Evolutionary conservation across 768 basidiomycete genomes (phyloP).

Genomic region (Boletus rubroflammeus): DNA sequence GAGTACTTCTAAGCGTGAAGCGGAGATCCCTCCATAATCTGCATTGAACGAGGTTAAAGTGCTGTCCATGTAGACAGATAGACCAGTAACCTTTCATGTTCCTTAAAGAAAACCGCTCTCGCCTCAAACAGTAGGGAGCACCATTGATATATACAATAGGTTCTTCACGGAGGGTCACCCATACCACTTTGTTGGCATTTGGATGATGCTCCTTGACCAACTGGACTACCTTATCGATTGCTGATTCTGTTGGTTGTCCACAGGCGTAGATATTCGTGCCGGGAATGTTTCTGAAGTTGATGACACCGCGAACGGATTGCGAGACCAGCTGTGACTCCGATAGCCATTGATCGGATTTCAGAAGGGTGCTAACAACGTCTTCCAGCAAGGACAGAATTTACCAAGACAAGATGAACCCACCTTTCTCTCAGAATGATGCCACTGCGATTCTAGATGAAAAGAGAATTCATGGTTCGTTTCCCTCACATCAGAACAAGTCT

Average conservation of each 20-base stretch:
- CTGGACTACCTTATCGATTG: slow-evolving; percentile 74
- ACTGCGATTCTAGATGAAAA: slow-evolving; percentile 67
- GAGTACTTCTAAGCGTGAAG: slow-evolving; percentile 80
- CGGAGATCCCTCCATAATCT: slow-evolving; percentile 96
- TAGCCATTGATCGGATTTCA: slow-evolving; percentile 94
- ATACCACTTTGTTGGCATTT: slow-evolving; percentile 60
- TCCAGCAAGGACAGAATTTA: background rate
- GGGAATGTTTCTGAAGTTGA: slow-evolving; percentile 87
- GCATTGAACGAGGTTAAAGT: background rate
- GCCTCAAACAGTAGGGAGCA: slow-evolving; percentile 81
- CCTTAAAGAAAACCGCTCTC: slow-evolving; percentile 81
- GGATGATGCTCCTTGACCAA: slow-evolving; percentile 62
- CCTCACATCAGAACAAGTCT: slow-evolving; percentile 7
- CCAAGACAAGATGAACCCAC: slow-evolving; percentile 38
- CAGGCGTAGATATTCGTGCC: slow-evolving; percentile 84
- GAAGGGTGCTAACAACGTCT: slow-evolving; percentile 53
- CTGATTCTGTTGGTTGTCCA: slow-evolving; percentile 86
- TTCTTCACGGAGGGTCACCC: slow-evolving; percentile 93
- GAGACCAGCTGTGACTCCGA: slow-evolving; percentile 64
- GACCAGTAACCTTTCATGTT: slow-evolving; percentile 80
- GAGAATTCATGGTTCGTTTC: background rate
- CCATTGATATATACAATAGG: slow-evolving; percentile 93
- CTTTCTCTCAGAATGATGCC: slow-evolving; percentile 93
- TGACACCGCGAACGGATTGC: slow-evolving; percentile 81
- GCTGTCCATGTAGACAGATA: background rate